phyloP scores from a whole-genome alignment of 2,329 filamentous ascomycete genomes.

The Lachnum nothofagi region DNA sequence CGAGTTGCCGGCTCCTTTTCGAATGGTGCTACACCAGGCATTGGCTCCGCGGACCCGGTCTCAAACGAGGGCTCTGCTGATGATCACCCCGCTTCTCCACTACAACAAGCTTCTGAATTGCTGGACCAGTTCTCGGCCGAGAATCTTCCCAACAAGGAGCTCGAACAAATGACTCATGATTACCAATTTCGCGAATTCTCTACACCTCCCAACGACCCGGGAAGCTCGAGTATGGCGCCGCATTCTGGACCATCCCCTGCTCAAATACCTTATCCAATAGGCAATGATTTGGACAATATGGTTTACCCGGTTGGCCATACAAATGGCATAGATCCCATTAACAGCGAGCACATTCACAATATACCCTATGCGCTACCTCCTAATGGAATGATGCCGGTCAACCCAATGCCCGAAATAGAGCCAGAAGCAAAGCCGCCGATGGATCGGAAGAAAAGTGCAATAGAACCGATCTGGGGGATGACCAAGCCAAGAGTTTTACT shows the following conservation, averaged over 20 bases:
- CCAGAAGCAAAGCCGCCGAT: slow-evolving; percentile 37
- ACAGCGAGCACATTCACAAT: slow-evolving; percentile 88
- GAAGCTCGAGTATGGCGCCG: slow-evolving; percentile 31
- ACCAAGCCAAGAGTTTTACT: slow-evolving; percentile 76
- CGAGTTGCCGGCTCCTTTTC: slow-evolving; percentile 40
- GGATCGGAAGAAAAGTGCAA: slow-evolving; percentile 32
- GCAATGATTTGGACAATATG: slow-evolving; percentile 60
- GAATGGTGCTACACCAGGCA: slow-evolving; percentile 36
- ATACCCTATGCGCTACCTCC: slow-evolving; percentile 79
- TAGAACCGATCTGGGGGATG: slow-evolving; percentile 50
- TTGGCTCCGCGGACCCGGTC: slow-evolving; percentile 30
- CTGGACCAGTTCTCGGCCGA: slow-evolving; percentile 62
- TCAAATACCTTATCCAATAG: slow-evolving; percentile 37
- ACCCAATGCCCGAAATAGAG: slow-evolving; percentile 43
- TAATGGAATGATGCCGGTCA: slow-evolving; percentile 46
- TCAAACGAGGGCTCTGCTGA: slow-evolving; percentile 35
- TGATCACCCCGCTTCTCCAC: slow-evolving; percentile 60
- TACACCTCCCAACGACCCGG: slow-evolving; percentile 30
- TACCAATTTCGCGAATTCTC: slow-evolving; percentile 30
- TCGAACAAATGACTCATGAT: slow-evolving; percentile 56
- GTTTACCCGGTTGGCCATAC: slow-evolving; percentile 90
- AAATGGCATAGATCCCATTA: slow-evolving; percentile 91
- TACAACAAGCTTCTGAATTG: slow-evolving; percentile 64
- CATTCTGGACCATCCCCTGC: slow-evolving; percentile 43
- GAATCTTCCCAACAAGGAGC: slow-evolving; percentile 57